These are phyloP conservation scores for Leishmania braziliensis DNA, from an alignment of 208 protist species.

Conservation along the genomic window DNA sequence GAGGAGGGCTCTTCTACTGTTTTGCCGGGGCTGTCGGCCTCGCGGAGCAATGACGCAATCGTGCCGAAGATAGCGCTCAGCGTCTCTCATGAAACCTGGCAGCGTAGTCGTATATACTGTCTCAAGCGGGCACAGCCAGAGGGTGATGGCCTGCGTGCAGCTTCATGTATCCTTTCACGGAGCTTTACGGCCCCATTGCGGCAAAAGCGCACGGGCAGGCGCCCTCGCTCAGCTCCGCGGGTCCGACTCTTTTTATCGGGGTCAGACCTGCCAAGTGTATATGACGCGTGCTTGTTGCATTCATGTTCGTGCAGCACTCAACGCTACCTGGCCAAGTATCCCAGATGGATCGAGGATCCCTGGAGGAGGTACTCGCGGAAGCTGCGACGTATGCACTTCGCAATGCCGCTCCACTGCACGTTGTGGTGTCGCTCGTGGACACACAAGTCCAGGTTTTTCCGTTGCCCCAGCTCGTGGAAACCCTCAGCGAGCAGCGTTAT, in stretches of 20 bases:
- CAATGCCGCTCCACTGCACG: constrained; percentile 36
- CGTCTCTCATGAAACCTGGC: constrained; percentile 3
- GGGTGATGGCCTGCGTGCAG: constrained; percentile 44
- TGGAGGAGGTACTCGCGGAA: constrained; percentile 30
- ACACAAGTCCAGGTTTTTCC: constrained; percentile 21
- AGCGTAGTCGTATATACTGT: constrained; percentile 37
- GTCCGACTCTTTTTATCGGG: constrained; percentile 42
- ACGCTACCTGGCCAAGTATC: constrained; percentile 29
- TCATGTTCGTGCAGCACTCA: constrained; percentile 39
- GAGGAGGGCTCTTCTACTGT: constrained; percentile 17
- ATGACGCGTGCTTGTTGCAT: constrained; percentile 48
- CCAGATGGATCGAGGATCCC: constrained; percentile 26
- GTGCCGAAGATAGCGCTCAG: neutral
- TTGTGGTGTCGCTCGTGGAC: constrained; percentile 25
- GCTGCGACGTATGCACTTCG: constrained; percentile 28
- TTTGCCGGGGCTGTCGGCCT: neutral
- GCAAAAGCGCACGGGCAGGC: constrained; percentile 39
- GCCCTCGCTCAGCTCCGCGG: constrained; percentile 17
- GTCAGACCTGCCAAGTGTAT: constrained; percentile 18
- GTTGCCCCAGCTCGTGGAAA: constrained; percentile 14
- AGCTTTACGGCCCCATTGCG: constrained; percentile 30
- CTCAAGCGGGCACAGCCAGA: constrained; percentile 39
- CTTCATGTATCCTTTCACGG: constrained; percentile 50
- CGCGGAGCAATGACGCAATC: no score
- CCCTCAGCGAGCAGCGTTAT: constrained; percentile 3